Evolutionary conservation across 306 rosid species (phyloP), one percentile per base, ranked within the genome.

Genomic region (Malus domestica): DNA sequence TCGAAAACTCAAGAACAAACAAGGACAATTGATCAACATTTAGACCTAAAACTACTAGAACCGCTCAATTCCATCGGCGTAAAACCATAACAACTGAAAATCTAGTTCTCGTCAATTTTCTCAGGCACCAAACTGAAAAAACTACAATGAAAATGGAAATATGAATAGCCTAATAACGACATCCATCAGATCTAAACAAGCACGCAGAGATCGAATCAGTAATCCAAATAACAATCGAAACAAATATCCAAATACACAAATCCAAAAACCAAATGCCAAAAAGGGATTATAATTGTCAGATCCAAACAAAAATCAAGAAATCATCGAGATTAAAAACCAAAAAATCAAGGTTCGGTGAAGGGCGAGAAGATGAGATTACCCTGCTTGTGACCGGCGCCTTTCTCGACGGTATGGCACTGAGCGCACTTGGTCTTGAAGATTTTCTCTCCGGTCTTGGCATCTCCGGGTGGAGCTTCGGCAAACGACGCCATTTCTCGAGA

Each of bases 341-440:
- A 9, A 71, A 62, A 38, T 8, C 7, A 6, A 42, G 4, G 33
- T 27, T 3, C 3, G 0, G 33, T 13, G 23, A 51, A 8, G 5
- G 54, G 30, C 55, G 35, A 74, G 44, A 66, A 18, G 23, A 22
- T 2, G 14, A 10, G 10, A 14, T 71, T 68, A 93, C 98, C 98
- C 83, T 93, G 98, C 79, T 93, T 93, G 88, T 93, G 98, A 18
- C 98, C 97, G 40, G 97, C 92, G 19, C 96, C 97, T 81, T 91
- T 89, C 0, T 89, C 98, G 11, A 82, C 97, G 71, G 97, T 91
- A 86, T 93, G 98, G 79, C 98, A 93, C 87, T 93, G 98, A 61
- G 98, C 98, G 73, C 98, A 93, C 87, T 93, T 93, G 45, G 86
- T 89, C 82, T 44, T 85, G 83, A 93, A 93, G 85, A 93, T 91